Conservation (phyloP, 768 basidiomycete species). For the Tricholoma flavovirens region DNA sequence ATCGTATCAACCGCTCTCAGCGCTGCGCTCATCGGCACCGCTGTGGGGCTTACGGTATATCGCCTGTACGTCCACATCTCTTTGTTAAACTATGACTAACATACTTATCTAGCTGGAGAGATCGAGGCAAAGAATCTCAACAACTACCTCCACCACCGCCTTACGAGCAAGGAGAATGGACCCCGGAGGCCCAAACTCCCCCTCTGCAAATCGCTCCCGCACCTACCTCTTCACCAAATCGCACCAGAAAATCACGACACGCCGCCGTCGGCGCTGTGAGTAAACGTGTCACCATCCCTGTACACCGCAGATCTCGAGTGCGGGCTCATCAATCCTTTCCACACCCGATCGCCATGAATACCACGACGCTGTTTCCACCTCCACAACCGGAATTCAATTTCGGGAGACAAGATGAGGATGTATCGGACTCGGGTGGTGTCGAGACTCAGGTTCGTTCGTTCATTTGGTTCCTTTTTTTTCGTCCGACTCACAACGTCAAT, state of each 20-base stretch:
- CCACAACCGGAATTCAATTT: too few species aligned
- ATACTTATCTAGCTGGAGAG: conserved; percentile 57
- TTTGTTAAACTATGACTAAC: not conserved
- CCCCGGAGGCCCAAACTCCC: conserved; percentile 21
- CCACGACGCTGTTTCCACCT: too few species aligned
- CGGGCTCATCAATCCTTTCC: too few species aligned
- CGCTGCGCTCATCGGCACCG: conserved; percentile 81
- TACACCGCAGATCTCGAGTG: too few species aligned
- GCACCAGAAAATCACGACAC: conserved; percentile 32
- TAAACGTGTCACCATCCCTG: conserved; percentile 22
- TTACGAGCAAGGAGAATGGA: conserved; percentile 59
- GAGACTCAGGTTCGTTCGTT: too few species aligned
- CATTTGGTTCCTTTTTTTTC: too few species aligned
- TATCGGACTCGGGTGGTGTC: too few species aligned
- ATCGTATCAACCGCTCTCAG: conserved; percentile 80
- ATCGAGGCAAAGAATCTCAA: conserved; percentile 55
- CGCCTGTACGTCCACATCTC: conserved; percentile 55
- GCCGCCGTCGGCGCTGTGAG: too few species aligned
- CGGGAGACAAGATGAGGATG: too few species aligned
- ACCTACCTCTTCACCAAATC: conserved; percentile 13
- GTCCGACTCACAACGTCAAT: too few species aligned
- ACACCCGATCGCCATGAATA: too few species aligned
- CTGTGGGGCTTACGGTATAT: conserved; percentile 83
- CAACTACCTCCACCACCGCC: conserved; percentile 52
- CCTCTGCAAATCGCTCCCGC: conserved; percentile 13